Evolutionary conservation across 2,329 filamentous ascomycete species (phyloP), one percentile per base, ranked within the genome.

Genomic region (Xylaria sp.): DNA sequence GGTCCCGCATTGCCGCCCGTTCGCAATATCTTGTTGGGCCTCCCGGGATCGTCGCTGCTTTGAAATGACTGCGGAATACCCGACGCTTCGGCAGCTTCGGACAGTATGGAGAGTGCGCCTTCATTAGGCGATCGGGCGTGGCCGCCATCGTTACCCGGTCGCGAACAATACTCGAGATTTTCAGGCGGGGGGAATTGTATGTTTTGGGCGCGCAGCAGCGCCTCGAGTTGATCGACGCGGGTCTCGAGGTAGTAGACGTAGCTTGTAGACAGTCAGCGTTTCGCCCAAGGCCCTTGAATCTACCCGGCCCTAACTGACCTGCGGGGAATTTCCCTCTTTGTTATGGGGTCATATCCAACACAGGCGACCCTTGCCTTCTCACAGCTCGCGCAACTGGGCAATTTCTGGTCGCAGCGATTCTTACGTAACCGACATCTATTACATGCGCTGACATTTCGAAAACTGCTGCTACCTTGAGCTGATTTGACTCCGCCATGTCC

Each of bases 201-300:
- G 54, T 87, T 86, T 76, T 94, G 89, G 39, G 89, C 85, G 52
- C 85, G 84, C 59, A 98, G 87, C 46, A 96, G 82, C 41, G 87
- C 86, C 80, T 98, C 95, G 37, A 98, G 89, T 81, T 96, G 93
- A 70, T 90, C 88, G 64, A 98, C 89, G 68, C 95, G 88, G 34
- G 92, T 93, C 81, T 98, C 95, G 69, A 98, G 90, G 79, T 97
- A 98, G 82, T 92, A 97, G 58, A 98, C 94, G 84, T 98, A 98
- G 80, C 92, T 93, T 72, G 52, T 68, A 65, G 71, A 56, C 28
- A 60, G 67, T 76, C 63, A 76, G 74, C 66, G 64, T 55, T 23
- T 46, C 37, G 59, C 55, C 39, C 18, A 32, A 56, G 41, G 41
- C 25, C 28, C n/a, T 37, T 7, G 10, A 25, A 23, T 12, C 12